phyloP scores from a whole-genome alignment of 495 filamentous ascomycete species.

The Jackrogersella minutella region DNA sequence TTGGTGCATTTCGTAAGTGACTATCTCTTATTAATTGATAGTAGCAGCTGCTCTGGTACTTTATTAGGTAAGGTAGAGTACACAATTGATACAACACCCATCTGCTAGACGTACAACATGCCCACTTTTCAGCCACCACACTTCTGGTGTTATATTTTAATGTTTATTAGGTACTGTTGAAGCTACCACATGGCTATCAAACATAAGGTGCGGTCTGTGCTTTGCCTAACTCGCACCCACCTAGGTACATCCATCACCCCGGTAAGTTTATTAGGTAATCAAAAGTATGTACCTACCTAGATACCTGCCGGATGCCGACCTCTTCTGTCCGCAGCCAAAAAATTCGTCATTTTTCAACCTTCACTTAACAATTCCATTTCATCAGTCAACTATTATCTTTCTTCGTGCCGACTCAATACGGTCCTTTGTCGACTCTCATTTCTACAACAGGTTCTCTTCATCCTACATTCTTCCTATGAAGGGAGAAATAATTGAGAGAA shows the following conservation, averaged over 20 bases:
- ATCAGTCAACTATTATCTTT: not conserved
- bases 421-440: not conserved
- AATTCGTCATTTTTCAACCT: conserved; percentile 1
- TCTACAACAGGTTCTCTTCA: not conserved
- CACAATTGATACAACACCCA: too few species aligned
- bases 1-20: conserved; percentile 11
- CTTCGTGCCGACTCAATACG: not conserved
- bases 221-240: too few species aligned
- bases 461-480: not conserved
- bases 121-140: too few species aligned
- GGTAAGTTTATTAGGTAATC: not conserved
- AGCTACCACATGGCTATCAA: too few species aligned
- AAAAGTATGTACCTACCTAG: not conserved
- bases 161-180: too few species aligned
- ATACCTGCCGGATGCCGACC: not conserved
- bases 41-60: too few species aligned
- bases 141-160: too few species aligned
- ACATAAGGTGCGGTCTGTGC: too few species aligned
- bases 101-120: too few species aligned
- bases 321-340: not conserved
- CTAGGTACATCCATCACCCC: not conserved
- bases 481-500: not conserved
- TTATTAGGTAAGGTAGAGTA: too few species aligned
- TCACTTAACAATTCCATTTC: not conserved
- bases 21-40: not conserved